Base-by-base conservation (phyloP, 2,329 filamentous ascomycete species). In the Emergomyces orientalis region DNA sequence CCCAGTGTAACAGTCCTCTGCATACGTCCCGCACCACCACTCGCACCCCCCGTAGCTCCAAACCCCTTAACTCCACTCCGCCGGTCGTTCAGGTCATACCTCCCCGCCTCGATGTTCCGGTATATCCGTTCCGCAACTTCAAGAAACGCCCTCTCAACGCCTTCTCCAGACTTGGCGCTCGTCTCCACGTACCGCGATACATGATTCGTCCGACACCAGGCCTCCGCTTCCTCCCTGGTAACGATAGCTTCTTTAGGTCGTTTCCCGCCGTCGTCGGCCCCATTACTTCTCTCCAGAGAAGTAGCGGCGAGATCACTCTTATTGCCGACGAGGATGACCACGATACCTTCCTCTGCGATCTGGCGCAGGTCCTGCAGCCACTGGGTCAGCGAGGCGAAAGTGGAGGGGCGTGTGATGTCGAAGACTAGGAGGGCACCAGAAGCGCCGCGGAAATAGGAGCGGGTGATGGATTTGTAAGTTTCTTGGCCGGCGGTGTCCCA, bases 401-500 rank as follows among this genome's bases (percentile, higher is more conserved):
- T 97, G 60, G 86, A 82, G 59, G 87, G 86, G 63, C 94, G 85
- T 34, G 90, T 90, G 67, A 99, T 93, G 76, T 99, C 94, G 73
- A 97, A 99, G 65, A 99, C 94, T 32, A 99, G 85, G 17, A 99
- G 82, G 5, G 87, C 87, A 39, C 87, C 87, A 0, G 83, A 86
- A 47, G 87, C 87, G 70, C 91, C 92, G 61, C 92, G 88, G 77
- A 96, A 96, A 79, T 97, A 97, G 65, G 89, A 94, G 62, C 93
- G 83, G 9, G 93, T 97, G 64, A 97, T 94, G 54, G 89, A 93
- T 76, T 97, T 97, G 81, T 97, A 97, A 14, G 91, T 96, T 79
- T 97, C 93, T 76, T 97, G 93, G 32, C 93, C 93, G 19, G 93
- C 93, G 0, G 93, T 97, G 73, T 97, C 93, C 93, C 93, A 97